Evolutionary conservation across 306 rosid genomes (phyloP).

Genomic region (Ormosia semicastrata): DNA sequence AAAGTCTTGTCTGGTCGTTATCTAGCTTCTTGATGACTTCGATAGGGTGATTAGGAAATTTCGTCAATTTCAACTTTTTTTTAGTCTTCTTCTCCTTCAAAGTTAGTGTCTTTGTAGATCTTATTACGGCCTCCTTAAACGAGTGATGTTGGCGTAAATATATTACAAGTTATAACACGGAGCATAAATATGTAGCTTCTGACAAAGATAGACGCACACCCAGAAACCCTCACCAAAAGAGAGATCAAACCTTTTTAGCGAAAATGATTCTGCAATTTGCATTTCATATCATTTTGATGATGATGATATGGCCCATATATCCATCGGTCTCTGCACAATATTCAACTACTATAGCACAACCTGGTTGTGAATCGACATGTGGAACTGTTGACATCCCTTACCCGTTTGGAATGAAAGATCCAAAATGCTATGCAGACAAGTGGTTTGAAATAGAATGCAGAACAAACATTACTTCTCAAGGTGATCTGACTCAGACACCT

Average conservation of each 20-base stretch:
- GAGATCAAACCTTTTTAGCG: background rate
- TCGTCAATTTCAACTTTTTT: too few species aligned
- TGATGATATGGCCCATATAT: background rate
- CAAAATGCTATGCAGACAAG: conserved; percentile 1
- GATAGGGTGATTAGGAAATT: too few species aligned
- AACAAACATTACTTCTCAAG: background rate
- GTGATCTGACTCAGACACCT: background rate
- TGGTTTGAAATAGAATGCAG: conserved; percentile 36
- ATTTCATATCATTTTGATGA: background rate
- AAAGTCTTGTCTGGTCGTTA: too few species aligned
- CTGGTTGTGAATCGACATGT: conserved; percentile 15
- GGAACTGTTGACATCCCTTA: conserved; percentile 29
- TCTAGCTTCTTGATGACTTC: too few species aligned
- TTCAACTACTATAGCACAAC: background rate
- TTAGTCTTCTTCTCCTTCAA: too few species aligned
- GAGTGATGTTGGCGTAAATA: too few species aligned
- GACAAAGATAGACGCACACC: too few species aligned
- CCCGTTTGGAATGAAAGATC: conserved; percentile 41
- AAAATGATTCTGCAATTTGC: background rate
- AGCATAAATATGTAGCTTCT: too few species aligned
- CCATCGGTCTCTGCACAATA: background rate
- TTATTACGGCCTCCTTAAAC: too few species aligned
- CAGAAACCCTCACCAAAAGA: background rate
- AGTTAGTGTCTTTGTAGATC: too few species aligned
- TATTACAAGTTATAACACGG: too few species aligned